Percentiles rank a stretch among this genome's conserved stretches.
Evolutionary conservation across 1,284 basidiomycete genomes (phyloP).

Genomic region (Irpex sp.): DNA sequence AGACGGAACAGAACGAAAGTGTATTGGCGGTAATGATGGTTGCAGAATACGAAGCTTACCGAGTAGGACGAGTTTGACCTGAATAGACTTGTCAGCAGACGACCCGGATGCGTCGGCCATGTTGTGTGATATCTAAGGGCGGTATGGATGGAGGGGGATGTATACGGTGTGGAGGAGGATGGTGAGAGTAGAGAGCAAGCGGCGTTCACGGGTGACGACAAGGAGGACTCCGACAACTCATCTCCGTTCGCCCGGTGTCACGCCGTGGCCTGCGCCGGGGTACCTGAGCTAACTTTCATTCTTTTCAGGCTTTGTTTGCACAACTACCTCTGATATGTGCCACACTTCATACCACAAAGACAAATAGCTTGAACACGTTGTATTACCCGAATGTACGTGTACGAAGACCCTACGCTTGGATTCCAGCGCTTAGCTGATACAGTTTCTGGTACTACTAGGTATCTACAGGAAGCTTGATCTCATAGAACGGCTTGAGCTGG

Average conservation of each 20-base stretch:
- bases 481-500: constrained; percentile 40
- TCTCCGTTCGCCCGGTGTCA: constrained; percentile 1
- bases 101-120: constrained; percentile 74
- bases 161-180: constrained; percentile 11
- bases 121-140: constrained; percentile 24
- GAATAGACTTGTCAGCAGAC: constrained; percentile 79
- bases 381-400: neutral
- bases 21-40: neutral
- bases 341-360: neutral
- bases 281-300: too few species aligned
- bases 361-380: neutral
- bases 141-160: constrained; percentile 12
- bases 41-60: constrained; percentile 43
- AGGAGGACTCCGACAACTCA: constrained; percentile 9
- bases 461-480: constrained; percentile 10
- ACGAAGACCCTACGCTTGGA: neutral
- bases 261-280: neutral
- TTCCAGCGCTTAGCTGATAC: neutral
- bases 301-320: too few species aligned
- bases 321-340: too few species aligned
- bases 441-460: neutral
- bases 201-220: constrained; percentile 17
- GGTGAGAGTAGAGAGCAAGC: constrained; percentile 19
- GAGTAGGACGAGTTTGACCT: constrained; percentile 87
- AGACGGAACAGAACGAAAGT: neutral